Conservation (phyloP, 2,329 filamentous ascomycete species). For the Trichoderma cornu-damae region DNA sequence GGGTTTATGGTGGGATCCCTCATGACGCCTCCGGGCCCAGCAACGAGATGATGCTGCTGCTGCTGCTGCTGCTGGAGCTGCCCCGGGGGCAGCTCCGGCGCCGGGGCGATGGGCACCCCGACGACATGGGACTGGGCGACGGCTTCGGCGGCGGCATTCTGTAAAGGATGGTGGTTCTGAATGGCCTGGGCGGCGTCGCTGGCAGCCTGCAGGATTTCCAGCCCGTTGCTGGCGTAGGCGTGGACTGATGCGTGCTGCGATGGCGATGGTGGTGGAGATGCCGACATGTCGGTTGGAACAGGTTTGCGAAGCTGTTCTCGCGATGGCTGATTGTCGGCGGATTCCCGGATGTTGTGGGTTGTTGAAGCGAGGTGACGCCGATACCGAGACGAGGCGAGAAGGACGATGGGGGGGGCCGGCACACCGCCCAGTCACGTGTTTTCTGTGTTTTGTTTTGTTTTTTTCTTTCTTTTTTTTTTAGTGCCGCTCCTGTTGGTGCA, state of each 20-base stretch:
- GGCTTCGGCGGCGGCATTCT: constrained; percentile 37
- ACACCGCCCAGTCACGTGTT: constrained; percentile 4
- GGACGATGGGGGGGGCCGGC: neutral
- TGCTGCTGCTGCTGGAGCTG: constrained; percentile 22
- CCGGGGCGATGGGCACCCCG: constrained; percentile 11
- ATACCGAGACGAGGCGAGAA: constrained; percentile 21
- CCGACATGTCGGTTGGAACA: constrained; percentile 23
- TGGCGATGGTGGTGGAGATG: constrained; percentile 26
- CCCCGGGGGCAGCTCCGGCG: constrained; percentile 17
- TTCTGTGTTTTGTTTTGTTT: too few species aligned
- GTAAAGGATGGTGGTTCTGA: constrained; percentile 35
- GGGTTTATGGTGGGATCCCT: constrained; percentile 42
- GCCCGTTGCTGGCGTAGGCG: constrained; percentile 43
- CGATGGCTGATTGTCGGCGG: constrained; percentile 42
- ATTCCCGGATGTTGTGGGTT: constrained; percentile 35
- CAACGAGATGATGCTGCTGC: constrained; percentile 20
- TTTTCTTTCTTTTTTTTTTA: too few species aligned
- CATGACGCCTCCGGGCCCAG: constrained; percentile 23
- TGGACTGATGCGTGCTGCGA: constrained; percentile 33
- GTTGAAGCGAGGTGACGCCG: constrained; percentile 40
- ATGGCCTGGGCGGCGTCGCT: constrained; percentile 42
- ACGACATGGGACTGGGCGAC: constrained; percentile 24
- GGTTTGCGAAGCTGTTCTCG: constrained; percentile 20
- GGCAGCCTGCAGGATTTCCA: constrained; percentile 43
- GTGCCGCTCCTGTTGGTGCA: too few species aligned